Evolutionary conservation across 306 rosid genomes (phyloP).

Genomic region (Gillenia trifoliata): DNA sequence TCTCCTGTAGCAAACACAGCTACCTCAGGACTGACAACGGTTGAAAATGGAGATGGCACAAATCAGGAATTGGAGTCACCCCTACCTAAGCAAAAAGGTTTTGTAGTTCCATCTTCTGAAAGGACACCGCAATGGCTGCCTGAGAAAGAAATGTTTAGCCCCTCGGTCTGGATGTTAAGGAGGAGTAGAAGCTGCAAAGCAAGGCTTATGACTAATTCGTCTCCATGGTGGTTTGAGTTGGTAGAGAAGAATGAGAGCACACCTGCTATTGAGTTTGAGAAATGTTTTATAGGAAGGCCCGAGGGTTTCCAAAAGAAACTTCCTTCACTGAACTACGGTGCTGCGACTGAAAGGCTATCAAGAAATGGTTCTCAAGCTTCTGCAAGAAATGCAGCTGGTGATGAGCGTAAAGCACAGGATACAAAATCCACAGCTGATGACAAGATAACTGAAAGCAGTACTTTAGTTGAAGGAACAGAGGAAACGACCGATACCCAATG

Average conservation of each 20-base stretch:
- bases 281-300: slow-evolving; percentile 58
- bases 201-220: slow-evolving; percentile 39
- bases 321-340: slow-evolving; percentile 34
- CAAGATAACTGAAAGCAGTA: slow-evolving; percentile 20
- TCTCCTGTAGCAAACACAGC: slow-evolving; percentile 47
- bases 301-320: slow-evolving; percentile 42
- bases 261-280: slow-evolving; percentile 55
- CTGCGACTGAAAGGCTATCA: slow-evolving; percentile 30
- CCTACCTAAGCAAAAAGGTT: slow-evolving; percentile 23
- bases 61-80: slow-evolving; percentile 37
- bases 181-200: slow-evolving; percentile 84
- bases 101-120: slow-evolving; percentile 42
- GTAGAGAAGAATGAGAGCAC: slow-evolving; percentile 50
- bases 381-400: slow-evolving; percentile 23
- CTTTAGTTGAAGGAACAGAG: slow-evolving; percentile 31
- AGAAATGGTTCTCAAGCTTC: slow-evolving; percentile 39
- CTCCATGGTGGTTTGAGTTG: slow-evolving; percentile 50
- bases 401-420: slow-evolving; percentile 27
- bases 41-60: slow-evolving; percentile 32
- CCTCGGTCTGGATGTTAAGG: slow-evolving; percentile 35
- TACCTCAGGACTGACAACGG: slow-evolving; percentile 31
- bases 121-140: slow-evolving; percentile 37
- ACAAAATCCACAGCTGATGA: slow-evolving; percentile 26
- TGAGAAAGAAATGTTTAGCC: slow-evolving; percentile 26
- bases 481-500: slow-evolving; percentile 23